Conservation (phyloP, 306 rosid genomes). For the Cyamopsis tetragonoloba region DNA sequence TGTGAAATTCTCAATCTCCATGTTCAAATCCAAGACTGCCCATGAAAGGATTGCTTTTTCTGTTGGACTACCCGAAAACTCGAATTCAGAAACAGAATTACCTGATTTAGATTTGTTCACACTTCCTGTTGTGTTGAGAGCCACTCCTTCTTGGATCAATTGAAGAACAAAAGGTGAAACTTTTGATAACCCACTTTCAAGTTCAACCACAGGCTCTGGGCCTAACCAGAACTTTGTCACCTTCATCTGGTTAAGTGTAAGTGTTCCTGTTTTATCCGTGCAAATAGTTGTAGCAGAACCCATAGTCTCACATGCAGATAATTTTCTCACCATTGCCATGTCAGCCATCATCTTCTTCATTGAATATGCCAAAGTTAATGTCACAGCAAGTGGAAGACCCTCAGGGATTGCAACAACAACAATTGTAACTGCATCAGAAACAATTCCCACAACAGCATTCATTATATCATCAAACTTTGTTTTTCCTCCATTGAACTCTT, state of each 20-base stretch:
- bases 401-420: conserved; percentile 41
- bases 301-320: conserved; percentile 40
- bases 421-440: conserved; percentile 39
- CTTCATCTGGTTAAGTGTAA: conserved; percentile 36
- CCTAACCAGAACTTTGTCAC: conserved; percentile 39
- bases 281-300: conserved; percentile 40
- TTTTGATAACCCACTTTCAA: not conserved
- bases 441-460: conserved; percentile 29
- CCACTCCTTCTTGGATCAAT: conserved; percentile 33
- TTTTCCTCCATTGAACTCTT: conserved; percentile 23
- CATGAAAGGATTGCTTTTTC: conserved; percentile 33
- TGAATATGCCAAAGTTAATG: conserved; percentile 36
- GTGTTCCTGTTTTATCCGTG: conserved; percentile 38
- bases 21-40: conserved; percentile 25
- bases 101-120: conserved; percentile 16
- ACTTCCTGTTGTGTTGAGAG: conserved; percentile 30
- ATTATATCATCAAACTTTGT: conserved; percentile 27
- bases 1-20: conserved; percentile 27
- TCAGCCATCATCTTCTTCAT: conserved; percentile 49
- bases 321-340: conserved; percentile 39
- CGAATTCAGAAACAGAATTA: not conserved
- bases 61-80: conserved; percentile 37
- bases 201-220: not conserved
- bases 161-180: conserved; percentile 25
- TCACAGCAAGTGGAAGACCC: conserved; percentile 37